Percentiles rank a stretch among this genome's conserved stretches.
Evolutionary conservation across 345 rosid genomes (phyloP).

Genomic region (Geranium rotundifolium): DNA sequence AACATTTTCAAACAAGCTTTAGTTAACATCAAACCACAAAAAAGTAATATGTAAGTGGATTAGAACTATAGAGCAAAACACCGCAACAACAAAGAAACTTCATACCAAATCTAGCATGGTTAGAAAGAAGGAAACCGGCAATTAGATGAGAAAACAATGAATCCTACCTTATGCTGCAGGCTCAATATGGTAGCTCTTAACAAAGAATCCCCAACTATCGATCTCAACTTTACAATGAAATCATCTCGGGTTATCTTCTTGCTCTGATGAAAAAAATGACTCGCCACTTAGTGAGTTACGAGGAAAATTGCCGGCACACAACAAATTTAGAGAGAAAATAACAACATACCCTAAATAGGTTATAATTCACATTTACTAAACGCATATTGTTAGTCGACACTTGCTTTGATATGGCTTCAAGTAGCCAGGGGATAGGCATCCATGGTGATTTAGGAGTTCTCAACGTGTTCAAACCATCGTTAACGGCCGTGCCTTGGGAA

Average conservation of each 20-base stretch:
- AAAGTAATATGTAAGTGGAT: too few relatives aligned
- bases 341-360: conserved; percentile 27
- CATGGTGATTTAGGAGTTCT: conserved; percentile 33
- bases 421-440: conserved; percentile 36
- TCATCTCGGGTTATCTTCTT: conserved; percentile 54
- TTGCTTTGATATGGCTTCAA: conserved; percentile 30
- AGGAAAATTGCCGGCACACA: neutral
- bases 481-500: conserved; percentile 12
- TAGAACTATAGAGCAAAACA: too few relatives aligned
- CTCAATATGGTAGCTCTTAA: conserved; percentile 58
- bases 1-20: too few relatives aligned
- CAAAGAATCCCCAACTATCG: conserved; percentile 59
- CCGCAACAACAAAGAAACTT: too few relatives aligned
- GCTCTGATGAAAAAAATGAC: conserved; percentile 23
- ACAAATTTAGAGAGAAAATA: neutral
- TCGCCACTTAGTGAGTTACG: neutral
- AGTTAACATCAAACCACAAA: too few relatives aligned
- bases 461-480: conserved; percentile 16
- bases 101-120: too few relatives aligned
- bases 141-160: too few relatives aligned
- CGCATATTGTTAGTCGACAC: conserved; percentile 12
- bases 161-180: conserved; percentile 56
- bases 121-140: too few relatives aligned
- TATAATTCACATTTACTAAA: too few relatives aligned
- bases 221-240: conserved; percentile 60